These are phyloP conservation scores for Coprinellus micaceus DNA, from an alignment of 768 basidiomycete species.

Conservation along the genomic window DNA sequence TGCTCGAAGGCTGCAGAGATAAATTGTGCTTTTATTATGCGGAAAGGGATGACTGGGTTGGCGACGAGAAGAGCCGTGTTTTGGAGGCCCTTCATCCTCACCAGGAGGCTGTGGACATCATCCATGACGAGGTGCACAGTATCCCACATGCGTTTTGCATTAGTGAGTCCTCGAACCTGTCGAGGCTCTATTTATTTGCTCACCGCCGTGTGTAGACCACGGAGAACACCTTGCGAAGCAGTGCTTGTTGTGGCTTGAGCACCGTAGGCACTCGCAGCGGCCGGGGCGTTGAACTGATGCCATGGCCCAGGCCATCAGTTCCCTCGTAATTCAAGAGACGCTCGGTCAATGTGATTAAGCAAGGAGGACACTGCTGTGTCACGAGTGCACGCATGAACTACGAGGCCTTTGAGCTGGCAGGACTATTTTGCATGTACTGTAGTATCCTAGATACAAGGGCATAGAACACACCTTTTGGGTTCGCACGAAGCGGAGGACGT, in stretches of 20 bases:
- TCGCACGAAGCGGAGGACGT: too few species aligned
- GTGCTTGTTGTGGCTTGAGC: constrained; percentile 44
- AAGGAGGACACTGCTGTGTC: too few species aligned
- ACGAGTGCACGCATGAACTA: too few species aligned
- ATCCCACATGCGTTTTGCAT: constrained; percentile 76
- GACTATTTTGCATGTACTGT: too few species aligned
- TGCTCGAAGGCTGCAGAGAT: constrained; percentile 38
- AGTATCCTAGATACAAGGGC: too few species aligned
- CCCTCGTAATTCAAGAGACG: too few species aligned
- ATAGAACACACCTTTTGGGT: too few species aligned
- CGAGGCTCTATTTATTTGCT: background rate
- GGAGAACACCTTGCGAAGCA: constrained; percentile 45
- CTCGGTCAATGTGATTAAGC: too few species aligned
- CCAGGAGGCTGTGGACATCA: constrained; percentile 30
- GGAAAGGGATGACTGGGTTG: constrained; percentile 66
- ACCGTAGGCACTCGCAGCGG: too few species aligned
- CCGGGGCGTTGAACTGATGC: too few species aligned
- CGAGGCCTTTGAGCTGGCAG: too few species aligned
- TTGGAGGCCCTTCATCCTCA: constrained; percentile 37
- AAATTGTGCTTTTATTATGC: constrained; percentile 56
- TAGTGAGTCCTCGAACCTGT: constrained; percentile 38
- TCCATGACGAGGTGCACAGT: constrained; percentile 37
- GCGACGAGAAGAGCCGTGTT: constrained; percentile 45
- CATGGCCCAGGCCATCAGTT: too few species aligned
- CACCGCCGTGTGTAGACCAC: constrained; percentile 48